phyloP scores from a whole-genome alignment of 352 stramenopile genomes.

The Plasmopara muralis region DNA sequence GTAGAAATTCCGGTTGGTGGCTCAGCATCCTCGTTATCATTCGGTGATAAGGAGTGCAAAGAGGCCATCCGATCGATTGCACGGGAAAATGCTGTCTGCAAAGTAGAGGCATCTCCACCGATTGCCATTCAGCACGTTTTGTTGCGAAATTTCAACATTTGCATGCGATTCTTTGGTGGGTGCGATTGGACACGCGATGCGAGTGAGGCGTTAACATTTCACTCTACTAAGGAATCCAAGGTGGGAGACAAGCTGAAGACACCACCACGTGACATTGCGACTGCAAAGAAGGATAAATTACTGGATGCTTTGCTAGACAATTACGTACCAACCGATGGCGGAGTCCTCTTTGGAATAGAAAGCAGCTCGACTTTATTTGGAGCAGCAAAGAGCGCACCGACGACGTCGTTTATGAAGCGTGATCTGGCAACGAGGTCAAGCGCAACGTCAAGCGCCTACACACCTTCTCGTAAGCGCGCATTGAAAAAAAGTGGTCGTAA shows the following conservation, averaged over 20 bases:
- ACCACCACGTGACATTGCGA: constrained; percentile 12
- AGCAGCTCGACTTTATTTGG: constrained; percentile 34
- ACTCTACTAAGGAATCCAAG: constrained; percentile 6
- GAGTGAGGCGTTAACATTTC: constrained; percentile 32
- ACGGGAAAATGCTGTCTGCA: constrained; percentile 47
- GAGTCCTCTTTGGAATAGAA: constrained; percentile 46
- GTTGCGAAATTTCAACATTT: constrained; percentile 82
- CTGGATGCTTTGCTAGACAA: constrained; percentile 76
- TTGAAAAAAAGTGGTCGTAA: constrained; percentile 79
- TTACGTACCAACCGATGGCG: constrained; percentile 63
- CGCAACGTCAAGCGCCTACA: constrained; percentile 15
- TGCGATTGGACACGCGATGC: constrained; percentile 70
- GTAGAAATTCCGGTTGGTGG: constrained; percentile 83
- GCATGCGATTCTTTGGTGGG: constrained; percentile 84
- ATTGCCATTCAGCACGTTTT: constrained; percentile 78
- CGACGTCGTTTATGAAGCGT: constrained; percentile 28
- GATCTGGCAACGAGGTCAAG: constrained; percentile 22
- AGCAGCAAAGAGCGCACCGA: constrained; percentile 29
- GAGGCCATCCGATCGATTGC: constrained; percentile 67
- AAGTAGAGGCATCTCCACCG: constrained; percentile 36
- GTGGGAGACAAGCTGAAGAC: not conserved
- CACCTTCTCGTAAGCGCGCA: constrained; percentile 39
- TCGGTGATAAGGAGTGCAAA: constrained; percentile 77
- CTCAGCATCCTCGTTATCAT: constrained; percentile 74
- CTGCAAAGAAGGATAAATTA: constrained; percentile 57